Evolutionary conservation across 2,329 filamentous ascomycete genomes (phyloP).

Genomic region (Fonsecaea erecta): DNA sequence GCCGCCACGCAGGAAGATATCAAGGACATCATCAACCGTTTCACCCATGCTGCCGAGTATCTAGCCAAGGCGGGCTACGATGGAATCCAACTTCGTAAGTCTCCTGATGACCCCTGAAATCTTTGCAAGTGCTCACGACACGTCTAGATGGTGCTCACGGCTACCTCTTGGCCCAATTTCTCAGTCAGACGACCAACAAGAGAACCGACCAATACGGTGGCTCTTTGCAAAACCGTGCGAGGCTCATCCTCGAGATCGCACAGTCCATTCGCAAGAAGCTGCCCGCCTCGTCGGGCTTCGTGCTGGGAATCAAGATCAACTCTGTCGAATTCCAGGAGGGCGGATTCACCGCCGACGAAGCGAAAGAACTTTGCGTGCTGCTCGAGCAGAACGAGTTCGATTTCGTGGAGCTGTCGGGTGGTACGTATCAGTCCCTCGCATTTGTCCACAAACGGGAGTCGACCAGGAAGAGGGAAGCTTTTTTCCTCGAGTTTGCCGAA

Average conservation of each 20-base stretch:
- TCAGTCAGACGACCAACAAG: conserved; percentile 57
- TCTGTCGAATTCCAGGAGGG: conserved; percentile 58
- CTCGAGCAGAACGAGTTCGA: conserved; percentile 44
- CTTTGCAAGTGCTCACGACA: not conserved
- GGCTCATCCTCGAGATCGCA: conserved; percentile 63
- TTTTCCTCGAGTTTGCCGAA: conserved; percentile 66
- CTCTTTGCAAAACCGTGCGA: conserved; percentile 67
- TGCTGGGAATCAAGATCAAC: conserved; percentile 63
- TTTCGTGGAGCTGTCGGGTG: conserved; percentile 64
- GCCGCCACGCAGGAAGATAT: conserved; percentile 47
- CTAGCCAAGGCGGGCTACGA: conserved; percentile 66
- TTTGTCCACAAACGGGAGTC: conserved; percentile 60
- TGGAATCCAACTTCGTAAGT: conserved; percentile 47
- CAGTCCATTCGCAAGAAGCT: conserved; percentile 39
- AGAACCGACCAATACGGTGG: conserved; percentile 70
- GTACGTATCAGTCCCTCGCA: conserved; percentile 62
- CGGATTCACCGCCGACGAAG: conserved; percentile 55
- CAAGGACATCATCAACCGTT: conserved; percentile 61
- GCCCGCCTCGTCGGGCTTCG: conserved; percentile 43
- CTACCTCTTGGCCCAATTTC: conserved; percentile 63
- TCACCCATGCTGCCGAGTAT: conserved; percentile 66
- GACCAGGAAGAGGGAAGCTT: conserved; percentile 61
- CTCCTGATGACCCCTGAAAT: not conserved
- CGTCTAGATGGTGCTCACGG: conserved; percentile 58
- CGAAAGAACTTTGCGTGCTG: conserved; percentile 48